Base-by-base conservation (phyloP, 1,139 yeast genomes). In the Protomyces gravidus region DNA sequence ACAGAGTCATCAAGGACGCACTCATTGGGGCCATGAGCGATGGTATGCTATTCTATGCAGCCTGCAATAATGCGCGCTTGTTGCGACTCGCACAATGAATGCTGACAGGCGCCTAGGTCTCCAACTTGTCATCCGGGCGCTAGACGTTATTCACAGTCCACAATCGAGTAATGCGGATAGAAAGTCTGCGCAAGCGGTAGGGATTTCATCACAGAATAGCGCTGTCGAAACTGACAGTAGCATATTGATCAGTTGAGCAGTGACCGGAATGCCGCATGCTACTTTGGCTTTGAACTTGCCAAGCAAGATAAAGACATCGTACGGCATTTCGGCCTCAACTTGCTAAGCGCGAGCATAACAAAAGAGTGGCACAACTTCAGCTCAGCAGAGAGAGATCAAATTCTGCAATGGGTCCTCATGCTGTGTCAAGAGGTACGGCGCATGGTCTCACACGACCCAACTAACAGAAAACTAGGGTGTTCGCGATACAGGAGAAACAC, bases 271-370 rank as follows among this genome's bases (percentile, higher is more conserved):
- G 58, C 58, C 7, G 36, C 58, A 32, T 53, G 58, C 51, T 53
- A 26, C 36, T 61, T 56, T 30, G 63, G 63, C 11, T 58, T 39
- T 42, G 61, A 61, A 30, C 39, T 61, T 80, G 80, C 50, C 84
- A 83, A 64, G 80, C 46, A 21, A 9, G 26, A 36, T 25, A 46
- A 40, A 11, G 65, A 58, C 9, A 84, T 87, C 39, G 89, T 90
- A 19, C 82, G 97, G 63, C 97, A 94, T 71, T 94, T 83, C 70
- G 99, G 98, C 0, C 76, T 92, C 57, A 84, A 92, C 23, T 73
- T 94, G 62, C 74, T 92, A 46, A 89, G 89, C 66, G 77, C 83
- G 67, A 82, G 96, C 23, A 83, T 90, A 62, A 79, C 78, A 63
- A 73, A 73, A 58, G 76, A 79, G 40, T 85, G 77, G 81, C 71